A percentile compares a stretch with the other conserved stretches of the same genome.
Conservation (phyloP, 2,329 filamentous ascomycete genomes). For the Ophiostoma perfectum region DNA sequence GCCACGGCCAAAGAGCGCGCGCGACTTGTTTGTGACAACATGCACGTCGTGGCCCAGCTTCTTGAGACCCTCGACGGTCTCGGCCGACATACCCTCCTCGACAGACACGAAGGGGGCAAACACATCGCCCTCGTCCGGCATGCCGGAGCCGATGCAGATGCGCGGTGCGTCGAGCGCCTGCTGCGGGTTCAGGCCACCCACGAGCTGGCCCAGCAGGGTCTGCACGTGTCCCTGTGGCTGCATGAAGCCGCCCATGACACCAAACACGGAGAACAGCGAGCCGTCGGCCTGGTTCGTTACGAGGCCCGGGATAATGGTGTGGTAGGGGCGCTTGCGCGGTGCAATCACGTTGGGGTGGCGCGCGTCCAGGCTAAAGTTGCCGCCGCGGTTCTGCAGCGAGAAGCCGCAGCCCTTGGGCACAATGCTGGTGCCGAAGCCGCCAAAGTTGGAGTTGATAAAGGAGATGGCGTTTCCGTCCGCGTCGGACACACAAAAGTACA, state of each 20-base stretch:
- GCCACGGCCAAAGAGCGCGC: constrained; percentile 74
- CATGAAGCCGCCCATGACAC: constrained; percentile 98
- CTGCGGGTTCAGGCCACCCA: constrained; percentile 77
- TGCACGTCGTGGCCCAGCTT: constrained; percentile 67
- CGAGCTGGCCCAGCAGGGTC: constrained; percentile 81
- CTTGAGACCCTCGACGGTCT: constrained; percentile 61
- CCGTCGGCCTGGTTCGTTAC: constrained; percentile 71
- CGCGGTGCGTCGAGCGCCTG: constrained; percentile 84
- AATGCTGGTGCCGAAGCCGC: constrained; percentile 80
- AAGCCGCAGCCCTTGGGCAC: constrained; percentile 84
- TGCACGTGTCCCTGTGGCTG: constrained; percentile 96
- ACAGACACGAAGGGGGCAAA: constrained; percentile 64
- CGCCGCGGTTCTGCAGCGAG: constrained; percentile 82
- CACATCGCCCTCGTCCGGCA: constrained; percentile 55
- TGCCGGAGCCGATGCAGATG: constrained; percentile 76
- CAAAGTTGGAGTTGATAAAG: constrained; percentile 96
- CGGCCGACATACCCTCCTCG: constrained; percentile 72
- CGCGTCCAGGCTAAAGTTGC: constrained; percentile 69
- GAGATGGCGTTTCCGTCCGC: constrained; percentile 79
- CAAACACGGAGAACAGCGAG: constrained; percentile 77
- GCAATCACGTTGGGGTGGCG: constrained; percentile 75
- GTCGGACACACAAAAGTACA: constrained; percentile 88
- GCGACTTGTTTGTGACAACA: constrained; percentile 58
- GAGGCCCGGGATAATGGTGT: constrained; percentile 94
- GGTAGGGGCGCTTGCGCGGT: constrained; percentile 84